Evolutionary conservation across 345 rosid genomes (phyloP).

Genomic region (Passiflora organensis): DNA sequence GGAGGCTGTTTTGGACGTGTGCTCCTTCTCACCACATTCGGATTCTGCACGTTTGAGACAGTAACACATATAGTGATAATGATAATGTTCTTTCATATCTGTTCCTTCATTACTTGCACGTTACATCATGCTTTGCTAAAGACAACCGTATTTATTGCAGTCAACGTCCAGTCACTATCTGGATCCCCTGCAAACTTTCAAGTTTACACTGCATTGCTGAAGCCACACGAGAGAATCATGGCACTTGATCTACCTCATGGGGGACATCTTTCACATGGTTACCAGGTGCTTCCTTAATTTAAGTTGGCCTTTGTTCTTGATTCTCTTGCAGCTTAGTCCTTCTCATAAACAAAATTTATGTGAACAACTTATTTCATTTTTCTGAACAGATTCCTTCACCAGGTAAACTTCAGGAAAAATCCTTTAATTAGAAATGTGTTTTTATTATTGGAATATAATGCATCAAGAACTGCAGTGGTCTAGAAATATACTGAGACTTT

Average conservation of each 20-base stretch:
- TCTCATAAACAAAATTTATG: background rate
- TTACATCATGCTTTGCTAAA: conserved; percentile 12
- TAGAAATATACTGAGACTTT: too few relatives aligned
- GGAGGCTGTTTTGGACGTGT: too few relatives aligned
- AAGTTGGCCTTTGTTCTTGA: background rate
- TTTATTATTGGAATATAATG: too few relatives aligned
- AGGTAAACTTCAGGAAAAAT: background rate
- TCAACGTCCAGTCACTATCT: conserved; percentile 89
- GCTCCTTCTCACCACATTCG: too few relatives aligned
- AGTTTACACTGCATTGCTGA: conserved; percentile 81
- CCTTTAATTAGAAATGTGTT: too few relatives aligned
- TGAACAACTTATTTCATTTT: background rate
- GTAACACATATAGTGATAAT: too few relatives aligned
- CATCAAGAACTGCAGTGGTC: too few relatives aligned
- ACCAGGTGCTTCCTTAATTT: conserved; percentile 53
- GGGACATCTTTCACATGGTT: conserved; percentile 99
- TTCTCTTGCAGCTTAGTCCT: background rate
- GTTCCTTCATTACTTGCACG: too few relatives aligned
- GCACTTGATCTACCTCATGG: conserved; percentile 98
- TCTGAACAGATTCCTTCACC: background rate
- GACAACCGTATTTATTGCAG: conserved; percentile 43
- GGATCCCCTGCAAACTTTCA: conserved; percentile 97
- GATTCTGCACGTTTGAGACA: too few relatives aligned
- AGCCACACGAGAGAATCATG: conserved; percentile 97
- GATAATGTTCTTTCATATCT: too few relatives aligned